These are phyloP conservation scores for Cystofilobasidium macerans DNA, from an alignment of 768 basidiomycete species.

Conservation along the genomic window DNA sequence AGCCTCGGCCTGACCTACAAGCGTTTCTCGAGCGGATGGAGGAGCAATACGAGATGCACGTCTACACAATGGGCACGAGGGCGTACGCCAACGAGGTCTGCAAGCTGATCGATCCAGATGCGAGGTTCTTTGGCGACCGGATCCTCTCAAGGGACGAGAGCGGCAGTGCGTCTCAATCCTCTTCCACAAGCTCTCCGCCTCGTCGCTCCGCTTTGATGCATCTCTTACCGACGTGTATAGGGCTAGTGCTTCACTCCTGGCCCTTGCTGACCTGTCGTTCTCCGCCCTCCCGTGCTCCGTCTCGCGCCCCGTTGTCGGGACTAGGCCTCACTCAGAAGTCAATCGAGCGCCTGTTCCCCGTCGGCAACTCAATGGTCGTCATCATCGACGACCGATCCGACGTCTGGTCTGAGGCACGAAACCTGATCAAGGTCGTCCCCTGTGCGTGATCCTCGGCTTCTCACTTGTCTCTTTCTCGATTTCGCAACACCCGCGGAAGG, in stretches of 20 bases:
- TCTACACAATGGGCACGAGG: constrained; percentile 98
- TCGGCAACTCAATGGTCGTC: constrained; percentile 96
- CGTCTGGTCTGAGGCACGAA: constrained; percentile 97
- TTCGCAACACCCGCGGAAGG: too few relatives aligned
- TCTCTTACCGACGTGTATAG: too few relatives aligned
- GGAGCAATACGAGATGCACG: constrained; percentile 91
- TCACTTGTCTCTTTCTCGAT: not conserved
- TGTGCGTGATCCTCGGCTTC: constrained; percentile 50
- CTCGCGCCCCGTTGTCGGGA: too few relatives aligned
- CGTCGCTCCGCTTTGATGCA: not conserved
- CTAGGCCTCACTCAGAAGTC: constrained; percentile 89
- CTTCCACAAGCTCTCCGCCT: not conserved
- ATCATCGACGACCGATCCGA: constrained; percentile 97
- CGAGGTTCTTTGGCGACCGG: constrained; percentile 71
- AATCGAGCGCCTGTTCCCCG: constrained; percentile 82
- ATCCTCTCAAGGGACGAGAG: constrained; percentile 90
- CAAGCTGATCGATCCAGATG: constrained; percentile 80
- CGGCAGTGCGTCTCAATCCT: constrained; percentile 58
- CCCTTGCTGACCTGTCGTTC: not conserved
- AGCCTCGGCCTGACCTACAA: constrained; percentile 86
- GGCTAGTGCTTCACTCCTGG: too few relatives aligned
- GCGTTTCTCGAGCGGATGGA: constrained; percentile 64
- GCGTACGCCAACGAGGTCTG: constrained; percentile 94
- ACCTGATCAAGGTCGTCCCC: constrained; percentile 90
- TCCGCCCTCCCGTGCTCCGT: constrained; percentile 13